Evolutionary conservation across 2,329 filamentous ascomycete genomes (phyloP).

Genomic region (Aspergillus sp.): DNA sequence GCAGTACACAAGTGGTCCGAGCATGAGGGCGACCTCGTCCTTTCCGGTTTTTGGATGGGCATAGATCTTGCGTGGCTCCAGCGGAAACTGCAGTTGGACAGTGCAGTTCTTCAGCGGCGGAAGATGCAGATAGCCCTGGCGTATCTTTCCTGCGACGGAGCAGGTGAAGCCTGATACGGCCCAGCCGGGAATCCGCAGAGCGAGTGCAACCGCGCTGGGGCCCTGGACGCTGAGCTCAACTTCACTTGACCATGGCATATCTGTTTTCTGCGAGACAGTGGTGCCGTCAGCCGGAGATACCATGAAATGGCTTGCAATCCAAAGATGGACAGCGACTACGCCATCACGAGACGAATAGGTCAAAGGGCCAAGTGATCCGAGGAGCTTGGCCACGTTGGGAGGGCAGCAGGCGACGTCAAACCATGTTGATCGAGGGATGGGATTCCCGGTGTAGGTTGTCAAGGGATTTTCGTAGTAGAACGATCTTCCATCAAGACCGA

Average conservation of each 20-base stretch:
- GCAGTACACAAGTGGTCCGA: slow-evolving; percentile 53
- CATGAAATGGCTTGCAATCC: slow-evolving; percentile 16
- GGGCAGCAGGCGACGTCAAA: slow-evolving; percentile 54
- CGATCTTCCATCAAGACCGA: slow-evolving; percentile 46
- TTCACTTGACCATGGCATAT: slow-evolving; percentile 51
- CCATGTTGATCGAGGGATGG: slow-evolving; percentile 46
- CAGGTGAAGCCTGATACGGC: slow-evolving; percentile 13
- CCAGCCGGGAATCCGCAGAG: slow-evolving; percentile 49
- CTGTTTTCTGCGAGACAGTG: slow-evolving; percentile 40
- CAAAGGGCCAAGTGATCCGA: slow-evolving; percentile 42
- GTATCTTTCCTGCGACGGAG: slow-evolving; percentile 13
- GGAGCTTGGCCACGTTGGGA: slow-evolving; percentile 48
- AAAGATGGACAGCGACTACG: neutral
- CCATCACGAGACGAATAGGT: neutral
- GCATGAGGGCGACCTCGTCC: slow-evolving; percentile 44
- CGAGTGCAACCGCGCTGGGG: slow-evolving; percentile 27
- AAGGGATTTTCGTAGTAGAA: slow-evolving; percentile 57
- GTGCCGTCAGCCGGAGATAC: slow-evolving; percentile 25
- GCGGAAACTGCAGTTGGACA: slow-evolving; percentile 24
- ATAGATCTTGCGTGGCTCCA: slow-evolving; percentile 41
- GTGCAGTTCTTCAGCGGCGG: slow-evolving; percentile 35
- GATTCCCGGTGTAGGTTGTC: slow-evolving; percentile 43
- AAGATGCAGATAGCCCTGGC: slow-evolving; percentile 45
- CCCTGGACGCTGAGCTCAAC: slow-evolving; percentile 39
- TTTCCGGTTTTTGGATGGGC: slow-evolving; percentile 51